These are phyloP conservation scores for Tephrocybe sp. DNA, from an alignment of 768 basidiomycete genomes.

Conservation along the genomic window DNA sequence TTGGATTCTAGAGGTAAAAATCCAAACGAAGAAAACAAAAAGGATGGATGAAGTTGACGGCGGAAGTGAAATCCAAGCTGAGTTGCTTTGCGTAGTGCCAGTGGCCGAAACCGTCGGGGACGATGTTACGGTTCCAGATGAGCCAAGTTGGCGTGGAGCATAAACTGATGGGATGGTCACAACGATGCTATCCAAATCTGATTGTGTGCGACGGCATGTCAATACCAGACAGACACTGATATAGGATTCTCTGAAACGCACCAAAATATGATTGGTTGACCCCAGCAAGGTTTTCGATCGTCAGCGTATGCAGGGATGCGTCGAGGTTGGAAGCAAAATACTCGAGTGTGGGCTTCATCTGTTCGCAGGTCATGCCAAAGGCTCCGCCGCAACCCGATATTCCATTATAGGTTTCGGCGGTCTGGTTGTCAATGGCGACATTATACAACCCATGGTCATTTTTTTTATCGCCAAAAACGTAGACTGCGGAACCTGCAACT, in stretches of 20 bases:
- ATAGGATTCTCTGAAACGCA: slow-evolving; percentile 7
- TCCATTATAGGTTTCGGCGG: slow-evolving; percentile 33
- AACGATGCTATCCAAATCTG: slow-evolving; percentile 45
- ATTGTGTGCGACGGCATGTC: slow-evolving; percentile 20
- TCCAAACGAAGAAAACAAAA: not conserved
- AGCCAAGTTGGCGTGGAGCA: slow-evolving; percentile 29
- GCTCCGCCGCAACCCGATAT: slow-evolving; percentile 46
- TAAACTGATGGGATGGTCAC: slow-evolving; percentile 40
- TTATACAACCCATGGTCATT: slow-evolving; percentile 46
- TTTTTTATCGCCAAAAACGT: slow-evolving; percentile 47
- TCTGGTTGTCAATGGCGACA: slow-evolving; percentile 33
- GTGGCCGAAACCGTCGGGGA: slow-evolving; percentile 5
- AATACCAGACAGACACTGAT: not conserved
- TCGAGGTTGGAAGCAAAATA: slow-evolving; percentile 43
- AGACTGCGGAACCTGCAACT: slow-evolving; percentile 37
- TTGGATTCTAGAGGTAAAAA: slow-evolving; percentile 1
- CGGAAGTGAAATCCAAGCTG: not conserved
- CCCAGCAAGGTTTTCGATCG: slow-evolving; percentile 36
- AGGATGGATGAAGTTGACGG: slow-evolving; percentile 5
- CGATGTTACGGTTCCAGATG: not conserved
- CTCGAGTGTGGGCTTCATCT: slow-evolving; percentile 39
- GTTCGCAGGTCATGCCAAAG: slow-evolving; percentile 43
- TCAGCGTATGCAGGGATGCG: slow-evolving; percentile 33
- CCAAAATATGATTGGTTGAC: slow-evolving; percentile 44
- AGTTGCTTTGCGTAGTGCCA: not conserved